Percentiles rank a stretch among this genome's conserved stretches.
These are phyloP conservation scores for Citeromyces nyonsensis DNA, from an alignment of 805 yeast species.

Conservation along the genomic window DNA sequence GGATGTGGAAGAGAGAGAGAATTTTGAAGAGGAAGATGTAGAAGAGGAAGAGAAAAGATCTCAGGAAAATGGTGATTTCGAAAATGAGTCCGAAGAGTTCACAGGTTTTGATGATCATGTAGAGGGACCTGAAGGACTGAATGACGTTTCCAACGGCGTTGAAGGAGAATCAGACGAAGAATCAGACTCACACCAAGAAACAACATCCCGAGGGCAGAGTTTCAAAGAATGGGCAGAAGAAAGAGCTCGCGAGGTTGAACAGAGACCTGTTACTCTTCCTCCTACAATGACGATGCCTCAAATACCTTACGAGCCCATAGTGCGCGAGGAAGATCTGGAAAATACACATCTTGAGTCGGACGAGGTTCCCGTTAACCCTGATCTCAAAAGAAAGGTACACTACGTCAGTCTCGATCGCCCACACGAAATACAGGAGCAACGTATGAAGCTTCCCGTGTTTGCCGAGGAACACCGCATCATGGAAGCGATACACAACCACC, in stretches of 20 bases:
- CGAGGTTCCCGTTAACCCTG: conserved; percentile 39
- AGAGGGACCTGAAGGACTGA: not conserved
- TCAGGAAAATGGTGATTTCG: conserved; percentile 16
- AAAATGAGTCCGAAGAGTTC: conserved; percentile 6
- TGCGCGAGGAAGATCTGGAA: conserved; percentile 62
- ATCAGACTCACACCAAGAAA: conserved; percentile 12
- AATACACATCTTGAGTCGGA: conserved; percentile 53
- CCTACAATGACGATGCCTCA: too few species aligned
- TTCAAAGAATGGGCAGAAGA: conserved; percentile 85
- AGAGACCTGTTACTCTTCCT: too few species aligned
- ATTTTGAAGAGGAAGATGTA: too few species aligned
- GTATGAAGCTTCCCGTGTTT: conserved; percentile 74
- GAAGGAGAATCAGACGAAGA: conserved; percentile 10
- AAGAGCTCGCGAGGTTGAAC: too few species aligned
- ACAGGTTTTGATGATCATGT: conserved; percentile 3
- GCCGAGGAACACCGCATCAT: conserved; percentile 84
- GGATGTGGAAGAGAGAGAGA: conserved; percentile 10
- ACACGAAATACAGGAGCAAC: conserved; percentile 44
- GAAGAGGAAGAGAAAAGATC: conserved; percentile 15
- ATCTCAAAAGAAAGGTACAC: conserved; percentile 39
- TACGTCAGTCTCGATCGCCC: conserved; percentile 56
- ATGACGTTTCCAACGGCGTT: conserved; percentile 1
- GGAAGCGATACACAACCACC: conserved; percentile 93
- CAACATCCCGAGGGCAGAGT: conserved; percentile 9
- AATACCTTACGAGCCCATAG: conserved; percentile 34